A percentile compares a stretch with the other conserved stretches of the same genome.
phyloP scores from a whole-genome alignment of 2,329 filamentous ascomycete genomes.

The Neonectria hederae region DNA sequence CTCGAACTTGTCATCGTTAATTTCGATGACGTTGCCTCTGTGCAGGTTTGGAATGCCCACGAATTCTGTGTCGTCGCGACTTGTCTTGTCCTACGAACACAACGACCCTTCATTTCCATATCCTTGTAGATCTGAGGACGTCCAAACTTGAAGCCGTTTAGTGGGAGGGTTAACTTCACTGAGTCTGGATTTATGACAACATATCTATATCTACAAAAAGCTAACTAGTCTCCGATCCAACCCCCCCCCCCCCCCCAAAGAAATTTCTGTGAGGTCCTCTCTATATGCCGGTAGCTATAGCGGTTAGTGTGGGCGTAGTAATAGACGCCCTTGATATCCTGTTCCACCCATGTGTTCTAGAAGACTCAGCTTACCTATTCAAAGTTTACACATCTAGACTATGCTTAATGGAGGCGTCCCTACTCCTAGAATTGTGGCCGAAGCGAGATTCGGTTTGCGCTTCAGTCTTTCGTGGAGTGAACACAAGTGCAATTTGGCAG shows the following conservation, averaged over 20 bases:
- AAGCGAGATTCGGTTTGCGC: neutral
- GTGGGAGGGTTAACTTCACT: neutral
- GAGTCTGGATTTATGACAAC: neutral
- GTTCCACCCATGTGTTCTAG: too few species aligned
- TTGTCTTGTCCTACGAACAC: slow-evolving; percentile 18
- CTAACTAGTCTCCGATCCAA: neutral
- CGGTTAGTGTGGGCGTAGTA: too few species aligned
- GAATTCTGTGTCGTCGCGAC: neutral
- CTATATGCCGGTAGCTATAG: neutral
- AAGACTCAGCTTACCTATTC: neutral
- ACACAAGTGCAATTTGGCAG: neutral
- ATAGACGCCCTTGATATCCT: too few species aligned
- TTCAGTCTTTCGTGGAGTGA: neutral
- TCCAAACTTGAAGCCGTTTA: neutral
- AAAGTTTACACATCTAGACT: neutral
- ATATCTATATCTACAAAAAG: neutral
- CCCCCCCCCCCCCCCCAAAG: too few species aligned
- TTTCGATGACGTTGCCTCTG: neutral
- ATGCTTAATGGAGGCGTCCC: neutral
- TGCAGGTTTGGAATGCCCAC: neutral
- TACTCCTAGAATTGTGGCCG: neutral
- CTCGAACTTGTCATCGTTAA: neutral
- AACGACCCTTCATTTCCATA: neutral
- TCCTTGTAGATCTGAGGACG: neutral
- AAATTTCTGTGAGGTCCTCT: too few species aligned